Percentiles rank a stretch among this genome's conserved stretches.
These are phyloP conservation scores for Gossypium aridum DNA, from an alignment of 441 rosid genomes.

Conservation along the genomic window DNA sequence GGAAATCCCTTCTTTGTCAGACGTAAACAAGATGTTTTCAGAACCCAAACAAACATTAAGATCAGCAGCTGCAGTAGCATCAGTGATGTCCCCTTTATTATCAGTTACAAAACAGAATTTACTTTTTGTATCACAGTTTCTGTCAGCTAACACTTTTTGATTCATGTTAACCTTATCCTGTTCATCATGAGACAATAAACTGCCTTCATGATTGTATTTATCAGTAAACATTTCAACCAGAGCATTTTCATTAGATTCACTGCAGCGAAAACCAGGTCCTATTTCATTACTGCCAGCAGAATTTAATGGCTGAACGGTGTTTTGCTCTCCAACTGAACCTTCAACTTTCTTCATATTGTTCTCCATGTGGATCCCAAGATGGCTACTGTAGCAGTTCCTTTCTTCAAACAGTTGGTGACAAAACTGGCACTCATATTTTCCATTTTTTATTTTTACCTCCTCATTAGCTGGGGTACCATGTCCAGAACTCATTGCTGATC, in stretches of 20 bases:
- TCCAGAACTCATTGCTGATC: constrained; percentile 11
- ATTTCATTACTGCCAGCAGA: constrained; percentile 4
- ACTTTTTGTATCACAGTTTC: constrained; percentile 15
- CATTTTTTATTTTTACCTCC: constrained; percentile 20
- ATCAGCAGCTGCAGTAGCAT: constrained; percentile 13
- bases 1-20: constrained; percentile 9
- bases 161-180: constrained; percentile 7
- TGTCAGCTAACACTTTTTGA: constrained; percentile 3
- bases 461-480: constrained; percentile 1
- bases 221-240: neutral
- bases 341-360: constrained; percentile 21
- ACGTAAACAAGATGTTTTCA: constrained; percentile 10
- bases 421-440: constrained; percentile 30
- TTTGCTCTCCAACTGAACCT: constrained; percentile 23
- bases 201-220: neutral
- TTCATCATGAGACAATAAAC: neutral
- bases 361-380: constrained; percentile 26
- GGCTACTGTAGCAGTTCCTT: constrained; percentile 18
- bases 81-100: constrained; percentile 17
- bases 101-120: constrained; percentile 10
- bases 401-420: constrained; percentile 28
- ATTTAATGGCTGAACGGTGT: constrained; percentile 14
- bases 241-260: constrained; percentile 7
- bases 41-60: constrained; percentile 18
- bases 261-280: neutral